Conservation (phyloP, 2,329 filamentous ascomycete genomes). For the Pseudogymnoascus sp. region DNA sequence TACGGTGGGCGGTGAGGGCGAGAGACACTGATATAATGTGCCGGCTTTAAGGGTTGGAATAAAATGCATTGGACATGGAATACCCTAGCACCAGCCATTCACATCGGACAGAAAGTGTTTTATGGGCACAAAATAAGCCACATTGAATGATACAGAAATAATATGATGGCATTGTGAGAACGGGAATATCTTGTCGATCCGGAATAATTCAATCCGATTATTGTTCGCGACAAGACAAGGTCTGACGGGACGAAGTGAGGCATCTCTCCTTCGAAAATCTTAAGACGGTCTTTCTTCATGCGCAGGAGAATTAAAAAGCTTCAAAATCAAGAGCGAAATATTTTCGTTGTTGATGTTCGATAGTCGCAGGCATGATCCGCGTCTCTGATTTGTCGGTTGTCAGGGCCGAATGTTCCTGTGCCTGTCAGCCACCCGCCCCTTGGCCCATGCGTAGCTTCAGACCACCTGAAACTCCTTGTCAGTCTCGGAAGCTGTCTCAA, state of each 20-base stretch:
- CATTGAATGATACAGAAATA: not conserved
- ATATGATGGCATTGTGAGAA: not conserved
- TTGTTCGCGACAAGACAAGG: not conserved
- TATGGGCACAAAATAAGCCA: not conserved
- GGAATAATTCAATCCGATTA: not conserved
- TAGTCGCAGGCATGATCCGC: not conserved
- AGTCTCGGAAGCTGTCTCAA: constrained; percentile 4
- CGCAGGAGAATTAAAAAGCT: not conserved
- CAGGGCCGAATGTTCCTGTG: not conserved
- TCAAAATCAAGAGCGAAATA: not conserved
- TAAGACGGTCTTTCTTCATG: not conserved
- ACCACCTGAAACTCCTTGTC: constrained; percentile 2
- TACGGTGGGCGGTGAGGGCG: constrained; percentile 54
- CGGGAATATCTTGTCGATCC: not conserved
- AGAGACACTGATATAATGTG: constrained; percentile 20
- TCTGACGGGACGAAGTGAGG: not conserved
- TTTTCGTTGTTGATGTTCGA: not conserved
- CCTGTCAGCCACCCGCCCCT: not conserved
- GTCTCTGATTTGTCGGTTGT: constrained; percentile 1
- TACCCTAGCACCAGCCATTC: not conserved
- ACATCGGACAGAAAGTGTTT: not conserved
- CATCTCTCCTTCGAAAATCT: not conserved
- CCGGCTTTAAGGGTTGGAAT: constrained; percentile 3
- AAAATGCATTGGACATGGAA: not conserved
- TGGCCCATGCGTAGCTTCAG: constrained; percentile 1